Evolutionary conservation across 306 rosid genomes (phyloP).

Genomic region (Vigna unguiculata): DNA sequence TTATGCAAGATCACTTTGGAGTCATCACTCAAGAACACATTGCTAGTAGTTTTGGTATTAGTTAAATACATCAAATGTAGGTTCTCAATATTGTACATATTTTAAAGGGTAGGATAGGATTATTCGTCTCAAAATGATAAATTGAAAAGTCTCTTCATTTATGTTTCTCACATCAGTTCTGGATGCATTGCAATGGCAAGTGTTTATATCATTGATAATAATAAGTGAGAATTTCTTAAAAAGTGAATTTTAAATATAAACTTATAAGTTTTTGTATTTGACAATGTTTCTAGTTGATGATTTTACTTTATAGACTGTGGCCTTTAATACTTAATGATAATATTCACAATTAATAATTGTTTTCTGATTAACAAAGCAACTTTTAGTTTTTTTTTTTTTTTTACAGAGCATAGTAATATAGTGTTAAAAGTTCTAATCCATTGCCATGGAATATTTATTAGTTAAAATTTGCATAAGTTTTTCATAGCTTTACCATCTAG

Average conservation of each 20-base stretch:
- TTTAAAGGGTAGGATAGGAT: constrained; percentile 45
- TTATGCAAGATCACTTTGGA: constrained; percentile 67
- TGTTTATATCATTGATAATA: constrained; percentile 36
- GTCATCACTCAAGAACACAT: constrained; percentile 90
- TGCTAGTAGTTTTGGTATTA: constrained; percentile 70
- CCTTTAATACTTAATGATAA: background rate
- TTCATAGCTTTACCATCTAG: background rate
- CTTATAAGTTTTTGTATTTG: too few species aligned
- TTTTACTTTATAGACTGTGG: too few species aligned
- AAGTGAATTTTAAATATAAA: too few species aligned
- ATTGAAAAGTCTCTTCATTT: constrained; percentile 46
- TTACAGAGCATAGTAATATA: too few species aligned
- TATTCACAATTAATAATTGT: background rate
- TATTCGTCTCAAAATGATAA: constrained; percentile 40
- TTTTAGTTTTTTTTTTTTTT: too few species aligned
- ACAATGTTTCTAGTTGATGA: too few species aligned
- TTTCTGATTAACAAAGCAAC: background rate
- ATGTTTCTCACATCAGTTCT: constrained; percentile 43
- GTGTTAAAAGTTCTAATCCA: constrained; percentile 1
- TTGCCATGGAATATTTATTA: background rate
- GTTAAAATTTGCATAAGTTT: background rate
- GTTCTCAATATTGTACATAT: constrained; percentile 62
- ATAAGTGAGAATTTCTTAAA: background rate
- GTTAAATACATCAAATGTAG: constrained; percentile 38
- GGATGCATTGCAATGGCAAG: constrained; percentile 49